Evolutionary conservation across 1,284 basidiomycete species (phyloP).

Genomic region (Stereum hirsutum): DNA sequence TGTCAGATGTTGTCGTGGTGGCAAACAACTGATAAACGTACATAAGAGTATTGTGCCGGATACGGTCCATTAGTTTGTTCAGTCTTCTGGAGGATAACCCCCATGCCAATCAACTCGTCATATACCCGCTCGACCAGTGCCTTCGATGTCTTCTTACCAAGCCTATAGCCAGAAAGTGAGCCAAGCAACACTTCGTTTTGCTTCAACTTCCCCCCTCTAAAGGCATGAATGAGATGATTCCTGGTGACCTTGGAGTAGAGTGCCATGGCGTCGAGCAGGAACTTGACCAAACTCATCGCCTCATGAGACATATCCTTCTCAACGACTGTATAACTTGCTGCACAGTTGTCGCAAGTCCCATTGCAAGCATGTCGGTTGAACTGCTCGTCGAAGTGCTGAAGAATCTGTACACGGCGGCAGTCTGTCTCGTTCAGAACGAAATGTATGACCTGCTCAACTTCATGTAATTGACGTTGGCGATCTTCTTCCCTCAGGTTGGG

Average conservation of each 20-base stretch:
- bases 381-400: slow-evolving; percentile 53
- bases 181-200: slow-evolving; percentile 36
- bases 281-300: slow-evolving; percentile 48
- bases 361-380: slow-evolving; percentile 44
- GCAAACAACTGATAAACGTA: too few relatives aligned
- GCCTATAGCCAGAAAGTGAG: slow-evolving; percentile 36
- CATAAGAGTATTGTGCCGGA: slow-evolving; percentile 7
- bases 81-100: slow-evolving; percentile 22
- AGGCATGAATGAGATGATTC: slow-evolving; percentile 33
- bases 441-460: slow-evolving; percentile 49
- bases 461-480: slow-evolving; percentile 47
- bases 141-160: slow-evolving; percentile 44
- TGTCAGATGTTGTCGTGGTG: too few relatives aligned
- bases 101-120: slow-evolving; percentile 39
- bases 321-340: slow-evolving; percentile 29
- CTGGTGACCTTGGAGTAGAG: too few relatives aligned
- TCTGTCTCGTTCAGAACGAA: slow-evolving; percentile 81
- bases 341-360: slow-evolving; percentile 71
- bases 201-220: slow-evolving; percentile 21
- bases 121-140: slow-evolving; percentile 54
- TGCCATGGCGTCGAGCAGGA: too few relatives aligned
- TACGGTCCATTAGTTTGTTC: background rate
- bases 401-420: slow-evolving; percentile 80
- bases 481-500: slow-evolving; percentile 33
- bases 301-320: slow-evolving; percentile 43